These are phyloP conservation scores for Rubia yunnanensis DNA, from an alignment of 257 asterid species.

Conservation along the genomic window DNA sequence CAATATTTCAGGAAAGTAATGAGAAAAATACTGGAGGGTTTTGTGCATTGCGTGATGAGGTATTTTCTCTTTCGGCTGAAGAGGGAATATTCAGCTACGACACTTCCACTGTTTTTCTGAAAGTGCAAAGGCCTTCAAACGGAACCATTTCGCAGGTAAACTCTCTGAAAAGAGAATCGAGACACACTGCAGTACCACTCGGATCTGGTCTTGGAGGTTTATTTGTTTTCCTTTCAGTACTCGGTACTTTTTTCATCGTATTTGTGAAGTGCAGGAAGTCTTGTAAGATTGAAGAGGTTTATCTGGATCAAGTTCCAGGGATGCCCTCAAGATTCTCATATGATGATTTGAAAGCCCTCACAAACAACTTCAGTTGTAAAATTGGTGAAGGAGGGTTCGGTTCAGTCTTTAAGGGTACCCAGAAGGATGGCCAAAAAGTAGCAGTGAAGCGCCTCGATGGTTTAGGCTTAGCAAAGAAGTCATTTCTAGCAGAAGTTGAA, in stretches of 20 bases:
- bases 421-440: conserved; percentile 6
- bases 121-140: neutral
- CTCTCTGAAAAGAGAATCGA: neutral
- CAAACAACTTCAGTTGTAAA: conserved; percentile 12
- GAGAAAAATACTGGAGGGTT: neutral
- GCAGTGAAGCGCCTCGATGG: conserved; percentile 23
- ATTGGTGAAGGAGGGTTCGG: conserved; percentile 21
- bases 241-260: neutral
- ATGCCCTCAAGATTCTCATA: conserved; percentile 18
- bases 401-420: conserved; percentile 14
- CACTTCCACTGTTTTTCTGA: neutral
- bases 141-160: neutral
- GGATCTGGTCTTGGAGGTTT: conserved; percentile 5
- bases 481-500: conserved; percentile 23
- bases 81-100: neutral
- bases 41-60: conserved; percentile 8
- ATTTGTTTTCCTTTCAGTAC: neutral
- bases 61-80: conserved; percentile 8
- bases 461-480: neutral
- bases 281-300: conserved; percentile 8
- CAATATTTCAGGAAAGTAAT: neutral
- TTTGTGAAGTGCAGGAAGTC: neutral
- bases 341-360: conserved; percentile 7
- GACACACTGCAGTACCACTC: neutral
- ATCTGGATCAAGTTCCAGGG: conserved; percentile 14